These are phyloP conservation scores for Lepidopterella palustris DNA, from an alignment of 495 filamentous ascomycete species.

Conservation along the genomic window DNA sequence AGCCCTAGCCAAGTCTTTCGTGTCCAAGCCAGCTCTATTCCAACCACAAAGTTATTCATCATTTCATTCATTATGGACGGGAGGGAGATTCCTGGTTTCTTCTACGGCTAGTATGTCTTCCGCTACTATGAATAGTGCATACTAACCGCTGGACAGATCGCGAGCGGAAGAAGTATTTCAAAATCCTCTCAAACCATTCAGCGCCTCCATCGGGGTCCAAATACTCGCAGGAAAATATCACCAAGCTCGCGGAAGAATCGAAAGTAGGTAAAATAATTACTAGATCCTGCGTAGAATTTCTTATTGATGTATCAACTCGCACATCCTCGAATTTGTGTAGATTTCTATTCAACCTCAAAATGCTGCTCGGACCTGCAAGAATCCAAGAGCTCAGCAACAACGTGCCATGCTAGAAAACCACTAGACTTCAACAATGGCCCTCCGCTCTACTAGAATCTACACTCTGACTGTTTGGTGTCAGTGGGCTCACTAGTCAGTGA, in stretches of 20 bases:
- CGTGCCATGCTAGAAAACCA: no score
- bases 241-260: constrained; percentile 35
- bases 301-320: not conserved
- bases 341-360: not conserved
- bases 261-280: not conserved
- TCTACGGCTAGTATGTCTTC: constrained; percentile 36
- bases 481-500: no score
- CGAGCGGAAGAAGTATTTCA: constrained; percentile 55
- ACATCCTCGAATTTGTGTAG: not conserved
- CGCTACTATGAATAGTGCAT: not conserved
- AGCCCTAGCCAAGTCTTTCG: not conserved
- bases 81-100: constrained; percentile 44
- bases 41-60: no score
- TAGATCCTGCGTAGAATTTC: not conserved
- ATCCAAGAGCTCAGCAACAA: no score
- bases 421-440: no score
- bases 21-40: not conserved
- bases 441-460: no score
- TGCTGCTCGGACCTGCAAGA: no score
- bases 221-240: constrained; percentile 46
- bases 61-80: constrained; percentile 23
- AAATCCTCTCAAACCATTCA: constrained; percentile 46
- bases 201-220: constrained; percentile 38
- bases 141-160: constrained; percentile 34
- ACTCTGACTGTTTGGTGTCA: no score